A percentile compares a stretch with the other conserved stretches of the same genome.
phyloP scores from a whole-genome alignment of 2,329 filamentous ascomycete species.

The Hymenoscyphus repandus region DNA sequence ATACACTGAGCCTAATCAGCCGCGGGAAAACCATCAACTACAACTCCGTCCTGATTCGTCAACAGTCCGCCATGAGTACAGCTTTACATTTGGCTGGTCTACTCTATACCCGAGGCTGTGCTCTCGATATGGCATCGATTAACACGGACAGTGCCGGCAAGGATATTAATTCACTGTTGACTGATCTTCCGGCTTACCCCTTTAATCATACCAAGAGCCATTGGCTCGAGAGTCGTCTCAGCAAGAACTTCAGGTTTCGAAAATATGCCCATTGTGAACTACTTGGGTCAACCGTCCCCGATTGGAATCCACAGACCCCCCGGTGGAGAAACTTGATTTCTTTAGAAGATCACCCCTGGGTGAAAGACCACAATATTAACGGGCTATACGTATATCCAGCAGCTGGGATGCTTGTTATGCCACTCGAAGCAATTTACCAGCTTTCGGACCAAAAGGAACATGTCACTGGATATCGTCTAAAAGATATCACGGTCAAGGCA shows the following conservation, averaged over 20 bases:
- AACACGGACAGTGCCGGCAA: not conserved
- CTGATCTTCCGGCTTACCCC: conserved; percentile 45
- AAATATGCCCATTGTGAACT: conserved; percentile 36
- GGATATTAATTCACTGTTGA: no score
- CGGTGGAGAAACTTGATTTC: conserved; percentile 28
- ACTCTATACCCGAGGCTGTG: no score
- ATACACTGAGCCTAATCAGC: not conserved
- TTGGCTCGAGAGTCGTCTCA: conserved; percentile 47
- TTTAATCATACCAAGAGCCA: conserved; percentile 48
- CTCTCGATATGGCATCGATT: not conserved
- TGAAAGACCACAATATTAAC: conserved; percentile 25
- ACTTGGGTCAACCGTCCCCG: conserved; percentile 24
- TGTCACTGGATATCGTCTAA: no score
- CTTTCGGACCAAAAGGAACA: conserved; percentile 24
- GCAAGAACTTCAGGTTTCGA: conserved; percentile 40
- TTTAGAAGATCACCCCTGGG: conserved; percentile 24
- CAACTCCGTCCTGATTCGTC: not conserved
- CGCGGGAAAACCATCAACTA: not conserved
- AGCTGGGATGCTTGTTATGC: conserved; percentile 28
- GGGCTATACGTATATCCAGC: conserved; percentile 24
- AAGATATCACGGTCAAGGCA: no score
- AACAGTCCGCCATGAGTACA: not conserved
- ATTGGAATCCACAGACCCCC: conserved; percentile 17
- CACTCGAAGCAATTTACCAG: not conserved
- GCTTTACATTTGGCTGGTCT: not conserved